Evolutionary conservation across 2,329 filamentous ascomycete genomes (phyloP).

Genomic region (Tolypocladium sp.): DNA sequence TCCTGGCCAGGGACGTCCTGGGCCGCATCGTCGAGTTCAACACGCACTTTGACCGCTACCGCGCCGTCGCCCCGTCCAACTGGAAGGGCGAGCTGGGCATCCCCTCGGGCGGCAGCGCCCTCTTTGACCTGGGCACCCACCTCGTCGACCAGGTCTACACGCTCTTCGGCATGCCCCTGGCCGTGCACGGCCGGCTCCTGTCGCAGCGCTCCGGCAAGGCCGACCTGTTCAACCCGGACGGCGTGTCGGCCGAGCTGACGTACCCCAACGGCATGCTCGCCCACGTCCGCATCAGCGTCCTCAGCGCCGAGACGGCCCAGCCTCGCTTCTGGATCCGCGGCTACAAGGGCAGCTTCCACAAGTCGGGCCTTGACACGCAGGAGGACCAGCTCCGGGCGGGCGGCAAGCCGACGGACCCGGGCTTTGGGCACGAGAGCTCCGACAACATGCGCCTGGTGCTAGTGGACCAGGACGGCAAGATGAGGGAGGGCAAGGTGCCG

Average conservation of each 20-base stretch:
- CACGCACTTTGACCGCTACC: constrained; percentile 72
- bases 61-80: constrained; percentile 44
- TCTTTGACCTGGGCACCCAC: constrained; percentile 71
- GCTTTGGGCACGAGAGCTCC: constrained; percentile 56
- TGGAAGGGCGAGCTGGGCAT: constrained; percentile 61
- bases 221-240: constrained; percentile 44
- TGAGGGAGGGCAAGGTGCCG: constrained; percentile 39
- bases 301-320: constrained; percentile 61
- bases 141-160: constrained; percentile 66
- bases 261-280: constrained; percentile 57
- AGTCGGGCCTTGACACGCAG: constrained; percentile 61
- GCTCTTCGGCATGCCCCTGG: constrained; percentile 59
- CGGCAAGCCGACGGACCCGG: constrained; percentile 47
- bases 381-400: constrained; percentile 65
- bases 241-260: constrained; percentile 53
- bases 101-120: constrained; percentile 52
- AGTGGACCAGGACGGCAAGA: constrained; percentile 39
- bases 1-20: constrained; percentile 49
- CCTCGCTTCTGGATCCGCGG: constrained; percentile 71
- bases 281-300: constrained; percentile 58
- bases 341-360: constrained; percentile 65
- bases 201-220: constrained; percentile 47
- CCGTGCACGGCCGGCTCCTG: constrained; percentile 59
- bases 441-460: constrained; percentile 51
- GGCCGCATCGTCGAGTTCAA: constrained; percentile 71